A percentile compares a stretch with the other conserved stretches of the same genome.
phyloP scores from a whole-genome alignment of 1,139 yeast species.

The Debaryomyces psychrophilus region DNA sequence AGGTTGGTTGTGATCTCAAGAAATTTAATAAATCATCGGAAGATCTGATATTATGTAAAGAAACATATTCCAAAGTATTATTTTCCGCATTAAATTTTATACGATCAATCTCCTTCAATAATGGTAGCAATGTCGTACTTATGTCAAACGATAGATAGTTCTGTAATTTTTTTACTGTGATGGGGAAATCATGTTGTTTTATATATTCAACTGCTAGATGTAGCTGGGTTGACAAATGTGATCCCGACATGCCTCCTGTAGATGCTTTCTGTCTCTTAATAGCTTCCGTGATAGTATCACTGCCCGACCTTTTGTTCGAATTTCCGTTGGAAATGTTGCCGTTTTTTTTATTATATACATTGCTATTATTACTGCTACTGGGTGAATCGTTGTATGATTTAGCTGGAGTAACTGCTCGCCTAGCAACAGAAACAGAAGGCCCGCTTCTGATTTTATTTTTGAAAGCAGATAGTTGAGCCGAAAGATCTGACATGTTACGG shows the following conservation, averaged over 20 bases:
- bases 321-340: not conserved
- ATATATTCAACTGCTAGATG: constrained; percentile 89
- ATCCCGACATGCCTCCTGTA: constrained; percentile 40
- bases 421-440: constrained; percentile 43
- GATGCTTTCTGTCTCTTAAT: constrained; percentile 40
- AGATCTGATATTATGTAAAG: constrained; percentile 83
- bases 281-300: constrained; percentile 38
- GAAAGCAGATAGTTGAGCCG: constrained; percentile 53
- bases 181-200: constrained; percentile 67
- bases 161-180: constrained; percentile 62
- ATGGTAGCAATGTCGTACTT: constrained; percentile 59
- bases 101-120: constrained; percentile 75
- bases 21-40: constrained; percentile 76
- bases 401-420: constrained; percentile 25
- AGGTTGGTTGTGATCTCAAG: constrained; percentile 80
- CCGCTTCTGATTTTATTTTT: constrained; percentile 52
- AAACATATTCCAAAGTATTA: constrained; percentile 79
- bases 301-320: constrained; percentile 20
- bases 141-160: constrained; percentile 56
- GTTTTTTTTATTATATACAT: constrained; percentile 1
- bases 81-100: constrained; percentile 62
- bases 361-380: not conserved
- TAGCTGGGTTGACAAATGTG: constrained; percentile 79
- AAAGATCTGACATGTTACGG: constrained; percentile 43
- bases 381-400: constrained; percentile 13